Evolutionary conservation across 129 eudicot genomes (phyloP), one percentile per base, ranked within the genome.

Genomic region (Chrysanthemum lavandulifolium): DNA sequence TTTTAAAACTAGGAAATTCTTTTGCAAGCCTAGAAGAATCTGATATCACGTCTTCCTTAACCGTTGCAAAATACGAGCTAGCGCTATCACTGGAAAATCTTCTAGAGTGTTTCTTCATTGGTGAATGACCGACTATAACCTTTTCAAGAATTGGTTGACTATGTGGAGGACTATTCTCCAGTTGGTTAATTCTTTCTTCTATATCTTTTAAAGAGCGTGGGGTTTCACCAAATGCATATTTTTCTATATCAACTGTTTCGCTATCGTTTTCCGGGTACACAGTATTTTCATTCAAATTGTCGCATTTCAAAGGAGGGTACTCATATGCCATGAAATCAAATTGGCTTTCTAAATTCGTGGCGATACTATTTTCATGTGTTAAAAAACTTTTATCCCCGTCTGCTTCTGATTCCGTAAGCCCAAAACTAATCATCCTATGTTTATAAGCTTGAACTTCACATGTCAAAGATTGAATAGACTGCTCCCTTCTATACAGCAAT

Each of bases 371-470:
- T 64, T 82, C 83, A n/a, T 83, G 77, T 43, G 85, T 79, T 65
- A 85, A 61, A 52, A 75, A 71, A 43, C 67, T 61, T 52, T 71
- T 68, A 31, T 82, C 78, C 6, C 96, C 96, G 0, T 89, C 98
- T 18, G 84, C 92, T 83, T 90, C 98, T 1, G 82, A 73, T 72
- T 89, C 98, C 9, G 89, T 80, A 16, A 94, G 85, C 52, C 97
- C 98, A 45, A 76, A 94, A 71, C 98, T 89, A 84, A 93, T 78
- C 95, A 93, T 82, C 76, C 95, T 77, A 61, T 85, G 95, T 69
- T 89, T 93, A 82, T 89, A 93, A 0, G 88, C 89, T 49, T 87
- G 92, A 25, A 89, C 84, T 79, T 93, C 98, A 79, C 88, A 93
- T 0, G 88, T 78, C 19, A 93, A 85, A 13, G 92, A 80, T 58